These are phyloP conservation scores for Diddensiella transvaalensis DNA, from an alignment of 805 yeast species.

Conservation along the genomic window DNA sequence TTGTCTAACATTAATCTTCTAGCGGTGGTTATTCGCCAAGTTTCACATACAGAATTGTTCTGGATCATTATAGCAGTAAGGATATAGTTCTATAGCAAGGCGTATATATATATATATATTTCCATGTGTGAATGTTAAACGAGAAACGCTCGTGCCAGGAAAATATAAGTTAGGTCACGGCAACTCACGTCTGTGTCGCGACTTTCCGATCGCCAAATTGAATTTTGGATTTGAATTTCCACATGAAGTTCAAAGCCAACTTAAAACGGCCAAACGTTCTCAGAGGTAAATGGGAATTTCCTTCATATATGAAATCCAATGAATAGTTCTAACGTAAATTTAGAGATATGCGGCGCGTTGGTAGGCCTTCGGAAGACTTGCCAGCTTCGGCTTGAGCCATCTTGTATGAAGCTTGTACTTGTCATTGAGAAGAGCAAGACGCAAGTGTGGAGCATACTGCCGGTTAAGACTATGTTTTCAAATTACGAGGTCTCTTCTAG, in stretches of 20 bases:
- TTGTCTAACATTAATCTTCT: constrained; percentile 1
- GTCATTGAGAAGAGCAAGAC: constrained; percentile 49
- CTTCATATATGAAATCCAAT: neutral
- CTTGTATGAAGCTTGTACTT: constrained; percentile 49
- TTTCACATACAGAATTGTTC: constrained; percentile 89
- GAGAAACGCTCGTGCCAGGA: too few relatives aligned
- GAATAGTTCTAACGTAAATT: neutral
- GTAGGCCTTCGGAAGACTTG: constrained; percentile 52
- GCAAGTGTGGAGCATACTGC: constrained; percentile 63
- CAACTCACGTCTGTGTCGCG: too few relatives aligned
- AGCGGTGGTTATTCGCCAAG: constrained; percentile 93
- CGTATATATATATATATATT: neutral
- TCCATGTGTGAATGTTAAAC: too few relatives aligned
- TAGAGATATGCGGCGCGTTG: constrained; percentile 47
- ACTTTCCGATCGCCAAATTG: too few relatives aligned
- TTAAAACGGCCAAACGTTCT: constrained; percentile 9
- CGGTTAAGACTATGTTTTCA: constrained; percentile 42
- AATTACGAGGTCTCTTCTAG: constrained; percentile 49
- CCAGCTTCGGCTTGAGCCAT: constrained; percentile 52
- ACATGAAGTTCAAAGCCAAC: constrained; percentile 10
- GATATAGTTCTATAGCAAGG: constrained; percentile 40
- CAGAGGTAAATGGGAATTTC: constrained; percentile 4
- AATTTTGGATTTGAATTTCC: too few relatives aligned
- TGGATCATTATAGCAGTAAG: constrained; percentile 86
- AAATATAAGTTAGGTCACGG: too few relatives aligned